Conservation (phyloP, 1,284 basidiomycete species). For the Fereydounia khargensis region DNA sequence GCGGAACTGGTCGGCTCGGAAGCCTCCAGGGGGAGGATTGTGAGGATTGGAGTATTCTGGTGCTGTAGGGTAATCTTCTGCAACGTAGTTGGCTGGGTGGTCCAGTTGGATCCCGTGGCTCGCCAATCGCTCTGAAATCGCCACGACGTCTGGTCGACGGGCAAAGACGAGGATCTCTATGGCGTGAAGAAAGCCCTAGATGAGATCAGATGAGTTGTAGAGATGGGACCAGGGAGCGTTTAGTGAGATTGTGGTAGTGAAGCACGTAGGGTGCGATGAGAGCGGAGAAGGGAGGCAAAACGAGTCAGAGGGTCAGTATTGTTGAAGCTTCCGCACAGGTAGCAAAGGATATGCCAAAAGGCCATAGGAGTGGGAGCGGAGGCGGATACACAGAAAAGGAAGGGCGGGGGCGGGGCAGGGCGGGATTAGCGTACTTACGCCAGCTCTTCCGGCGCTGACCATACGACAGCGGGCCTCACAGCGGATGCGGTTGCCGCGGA, state of each 20-base stretch:
- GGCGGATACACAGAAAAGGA: not conserved
- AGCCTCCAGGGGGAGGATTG: slow-evolving; percentile 26
- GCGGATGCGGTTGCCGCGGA: slow-evolving; percentile 22
- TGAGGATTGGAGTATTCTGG: slow-evolving; percentile 82
- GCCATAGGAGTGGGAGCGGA: too few species aligned
- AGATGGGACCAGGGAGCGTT: slow-evolving; percentile 3
- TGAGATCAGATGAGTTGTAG: slow-evolving; percentile 46
- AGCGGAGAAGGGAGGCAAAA: too few species aligned
- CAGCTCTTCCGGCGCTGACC: slow-evolving; percentile 13
- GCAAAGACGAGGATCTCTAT: slow-evolving; percentile 86
- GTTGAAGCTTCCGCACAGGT: too few species aligned
- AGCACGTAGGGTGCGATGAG: too few species aligned
- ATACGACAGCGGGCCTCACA: slow-evolving; percentile 38
- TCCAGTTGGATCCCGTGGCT: slow-evolving; percentile 72
- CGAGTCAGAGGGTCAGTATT: too few species aligned
- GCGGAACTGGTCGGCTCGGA: slow-evolving; percentile 12
- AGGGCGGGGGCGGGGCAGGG: not conserved
- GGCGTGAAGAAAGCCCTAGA: slow-evolving; percentile 64
- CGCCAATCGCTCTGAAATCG: slow-evolving; percentile 74
- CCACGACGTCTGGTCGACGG: slow-evolving; percentile 80
- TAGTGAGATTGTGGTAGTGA: not conserved
- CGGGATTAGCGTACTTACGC: not conserved
- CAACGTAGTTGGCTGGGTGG: slow-evolving; percentile 68
- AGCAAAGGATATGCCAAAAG: too few species aligned
- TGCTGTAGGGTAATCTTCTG: slow-evolving; percentile 65